Percentiles rank a stretch among this genome's conserved stretches.
Conservation (phyloP, 164 flowering plant species). For the Stephania yunnanensis region DNA sequence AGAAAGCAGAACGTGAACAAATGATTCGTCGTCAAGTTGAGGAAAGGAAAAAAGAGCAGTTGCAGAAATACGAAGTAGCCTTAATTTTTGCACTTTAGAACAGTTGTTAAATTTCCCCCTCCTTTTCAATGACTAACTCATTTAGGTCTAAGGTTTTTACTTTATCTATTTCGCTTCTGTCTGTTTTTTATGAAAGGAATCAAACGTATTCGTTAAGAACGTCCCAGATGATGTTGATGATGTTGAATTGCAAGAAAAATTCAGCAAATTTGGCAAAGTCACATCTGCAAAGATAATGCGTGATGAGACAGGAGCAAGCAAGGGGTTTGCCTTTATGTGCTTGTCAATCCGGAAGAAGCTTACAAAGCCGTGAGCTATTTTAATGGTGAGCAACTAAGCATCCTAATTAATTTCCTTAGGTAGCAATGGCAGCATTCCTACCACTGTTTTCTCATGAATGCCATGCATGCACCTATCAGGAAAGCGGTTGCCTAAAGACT, state of each 20-base stretch:
- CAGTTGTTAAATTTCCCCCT: background rate
- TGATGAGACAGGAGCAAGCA: constrained; percentile 1
- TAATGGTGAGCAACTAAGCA: constrained; percentile 1
- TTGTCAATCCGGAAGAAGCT: constrained; percentile 10
- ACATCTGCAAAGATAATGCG: constrained; percentile 5
- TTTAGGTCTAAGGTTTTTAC: background rate
- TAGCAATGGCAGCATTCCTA: background rate
- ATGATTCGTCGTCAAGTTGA: constrained; percentile 7
- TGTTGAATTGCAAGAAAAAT: constrained; percentile 18
- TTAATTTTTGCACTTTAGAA: background rate
- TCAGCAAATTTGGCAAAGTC: constrained; percentile 21
- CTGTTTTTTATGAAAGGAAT: background rate
- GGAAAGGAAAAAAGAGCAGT: background rate
- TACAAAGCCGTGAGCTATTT: constrained; percentile 5
- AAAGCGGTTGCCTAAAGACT: no score
- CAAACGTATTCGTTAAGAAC: constrained; percentile 40
- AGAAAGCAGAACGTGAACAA: constrained; percentile 35
- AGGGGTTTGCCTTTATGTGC: constrained; percentile 14
- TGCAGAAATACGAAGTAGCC: constrained; percentile 13
- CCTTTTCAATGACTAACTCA: no score
- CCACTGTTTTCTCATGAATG: background rate
- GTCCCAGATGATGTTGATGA: constrained; percentile 27
- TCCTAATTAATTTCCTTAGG: background rate
- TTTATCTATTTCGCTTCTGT: background rate
- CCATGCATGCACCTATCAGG: background rate